Conservation (phyloP, 1,284 basidiomycete species). For the Moniliophthora roreri region DNA sequence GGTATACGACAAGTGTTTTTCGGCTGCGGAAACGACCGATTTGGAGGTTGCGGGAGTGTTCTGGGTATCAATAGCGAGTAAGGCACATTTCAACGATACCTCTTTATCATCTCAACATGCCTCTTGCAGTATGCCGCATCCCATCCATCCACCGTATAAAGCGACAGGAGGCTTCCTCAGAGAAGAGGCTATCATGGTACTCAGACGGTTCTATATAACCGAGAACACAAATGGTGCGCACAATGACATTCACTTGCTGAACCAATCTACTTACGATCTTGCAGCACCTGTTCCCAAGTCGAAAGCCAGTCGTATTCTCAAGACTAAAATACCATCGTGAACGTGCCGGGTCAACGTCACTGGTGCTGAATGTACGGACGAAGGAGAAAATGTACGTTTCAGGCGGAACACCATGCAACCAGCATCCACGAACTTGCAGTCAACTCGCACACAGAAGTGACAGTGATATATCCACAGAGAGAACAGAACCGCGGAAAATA, state of each 20-base stretch:
- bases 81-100: constrained; percentile 24
- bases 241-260: constrained; percentile 10
- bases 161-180: constrained; percentile 84
- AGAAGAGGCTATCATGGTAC: constrained; percentile 94
- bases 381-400: too few relatives aligned
- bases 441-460: too few relatives aligned
- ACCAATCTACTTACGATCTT: constrained; percentile 8
- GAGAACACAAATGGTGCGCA: constrained; percentile 88
- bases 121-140: constrained; percentile 54
- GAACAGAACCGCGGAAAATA: too few relatives aligned
- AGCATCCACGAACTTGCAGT: too few relatives aligned
- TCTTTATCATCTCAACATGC: constrained; percentile 3
- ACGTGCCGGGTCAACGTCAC: too few relatives aligned
- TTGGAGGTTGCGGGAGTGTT: constrained; percentile 97
- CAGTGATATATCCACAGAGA: too few relatives aligned
- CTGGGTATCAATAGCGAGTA: constrained; percentile 82
- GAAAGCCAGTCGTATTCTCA: constrained; percentile 71
- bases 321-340: constrained; percentile 72
- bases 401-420: too few relatives aligned
- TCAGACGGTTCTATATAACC: constrained; percentile 94
- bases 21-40: constrained; percentile 95
- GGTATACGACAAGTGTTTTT: constrained; percentile 92
- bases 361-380: too few relatives aligned
- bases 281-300: constrained; percentile 76
- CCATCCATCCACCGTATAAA: constrained; percentile 72